phyloP scores from a whole-genome alignment of 2,329 filamentous ascomycete species.

The Talaromyces verruculosus region DNA sequence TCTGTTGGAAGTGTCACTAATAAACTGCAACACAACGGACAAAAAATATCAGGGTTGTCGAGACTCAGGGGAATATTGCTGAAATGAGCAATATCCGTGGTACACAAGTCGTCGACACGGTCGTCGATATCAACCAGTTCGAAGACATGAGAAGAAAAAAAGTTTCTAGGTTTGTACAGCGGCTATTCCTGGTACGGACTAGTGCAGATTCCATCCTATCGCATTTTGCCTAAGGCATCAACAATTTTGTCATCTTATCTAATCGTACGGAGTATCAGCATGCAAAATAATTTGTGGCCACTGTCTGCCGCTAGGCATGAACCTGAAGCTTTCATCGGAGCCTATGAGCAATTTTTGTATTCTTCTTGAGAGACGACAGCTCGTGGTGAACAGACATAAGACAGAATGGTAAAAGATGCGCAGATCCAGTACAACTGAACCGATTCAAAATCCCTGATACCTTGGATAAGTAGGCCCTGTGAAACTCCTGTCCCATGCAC shows the following conservation, averaged over 20 bases:
- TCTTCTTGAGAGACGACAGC: not conserved
- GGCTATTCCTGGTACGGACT: constrained; percentile 35
- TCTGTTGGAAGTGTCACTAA: constrained; percentile 7
- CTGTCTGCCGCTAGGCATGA: not conserved
- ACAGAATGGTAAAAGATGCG: not conserved
- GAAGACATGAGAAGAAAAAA: constrained; percentile 38
- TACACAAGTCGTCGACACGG: constrained; percentile 5
- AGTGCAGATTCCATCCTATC: constrained; percentile 36
- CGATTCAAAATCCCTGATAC: not conserved
- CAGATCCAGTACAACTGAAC: not conserved
- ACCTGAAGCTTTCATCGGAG: not conserved
- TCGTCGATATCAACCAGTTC: constrained; percentile 14
- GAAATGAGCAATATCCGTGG: constrained; percentile 4
- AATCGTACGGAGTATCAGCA: not conserved
- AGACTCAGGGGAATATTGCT: constrained; percentile 15
- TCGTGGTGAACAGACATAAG: not conserved
- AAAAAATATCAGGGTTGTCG: constrained; percentile 4
- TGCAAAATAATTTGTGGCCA: not conserved
- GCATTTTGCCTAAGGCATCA: constrained; percentile 15
- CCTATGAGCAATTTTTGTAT: not conserved
- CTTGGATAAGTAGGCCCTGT: not conserved
- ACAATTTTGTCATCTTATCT: not conserved
- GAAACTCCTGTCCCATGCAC: not conserved
- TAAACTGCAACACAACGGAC: constrained; percentile 5
- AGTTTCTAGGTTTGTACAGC: constrained; percentile 38